Percentiles rank a stretch among this genome's conserved stretches.
These are phyloP conservation scores for Pseudophaeomoniella oleicola DNA, from an alignment of 2,329 filamentous ascomycete species.

Conservation along the genomic window DNA sequence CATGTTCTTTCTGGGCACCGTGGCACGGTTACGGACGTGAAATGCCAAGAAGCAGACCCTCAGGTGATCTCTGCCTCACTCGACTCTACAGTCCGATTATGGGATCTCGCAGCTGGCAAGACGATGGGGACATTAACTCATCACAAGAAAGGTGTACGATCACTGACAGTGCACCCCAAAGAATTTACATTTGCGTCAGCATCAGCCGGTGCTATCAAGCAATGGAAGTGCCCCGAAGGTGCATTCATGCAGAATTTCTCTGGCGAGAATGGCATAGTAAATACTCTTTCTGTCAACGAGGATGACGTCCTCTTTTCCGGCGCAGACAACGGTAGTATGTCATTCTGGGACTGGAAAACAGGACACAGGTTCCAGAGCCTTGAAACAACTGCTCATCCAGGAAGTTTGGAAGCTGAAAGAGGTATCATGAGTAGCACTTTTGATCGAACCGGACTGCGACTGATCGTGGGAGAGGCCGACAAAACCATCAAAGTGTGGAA, in stretches of 20 bases:
- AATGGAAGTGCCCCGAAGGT: slow-evolving; percentile 97
- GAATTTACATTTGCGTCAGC: slow-evolving; percentile 95
- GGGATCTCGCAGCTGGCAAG: slow-evolving; percentile 93
- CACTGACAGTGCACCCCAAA: slow-evolving; percentile 67
- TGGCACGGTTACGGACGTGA: slow-evolving; percentile 73
- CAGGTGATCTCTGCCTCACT: slow-evolving; percentile 91
- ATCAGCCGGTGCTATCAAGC: slow-evolving; percentile 88
- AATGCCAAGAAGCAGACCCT: slow-evolving; percentile 91
- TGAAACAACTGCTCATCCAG: slow-evolving; percentile 86
- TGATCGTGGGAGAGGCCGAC: slow-evolving; percentile 91
- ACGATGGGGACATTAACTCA: slow-evolving; percentile 92
- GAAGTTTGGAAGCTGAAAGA: slow-evolving; percentile 82
- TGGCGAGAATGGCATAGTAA: slow-evolving; percentile 92
- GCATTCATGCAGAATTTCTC: slow-evolving; percentile 99
- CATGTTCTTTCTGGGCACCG: slow-evolving; percentile 88
- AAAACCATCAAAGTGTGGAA: slow-evolving; percentile 99
- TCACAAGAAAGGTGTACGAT: slow-evolving; percentile 93
- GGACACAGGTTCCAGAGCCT: slow-evolving; percentile 81
- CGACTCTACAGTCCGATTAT: slow-evolving; percentile 79
- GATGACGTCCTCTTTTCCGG: slow-evolving; percentile 93
- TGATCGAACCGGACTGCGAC: slow-evolving; percentile 70
- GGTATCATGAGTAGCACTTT: slow-evolving; percentile 92
- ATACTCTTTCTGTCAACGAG: slow-evolving; percentile 82
- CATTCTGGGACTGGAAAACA: slow-evolving; percentile 98
- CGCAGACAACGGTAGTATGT: slow-evolving; percentile 89